Base-by-base conservation (phyloP, 2,329 filamentous ascomycete species). In the Chalaropsis thielavioides region DNA sequence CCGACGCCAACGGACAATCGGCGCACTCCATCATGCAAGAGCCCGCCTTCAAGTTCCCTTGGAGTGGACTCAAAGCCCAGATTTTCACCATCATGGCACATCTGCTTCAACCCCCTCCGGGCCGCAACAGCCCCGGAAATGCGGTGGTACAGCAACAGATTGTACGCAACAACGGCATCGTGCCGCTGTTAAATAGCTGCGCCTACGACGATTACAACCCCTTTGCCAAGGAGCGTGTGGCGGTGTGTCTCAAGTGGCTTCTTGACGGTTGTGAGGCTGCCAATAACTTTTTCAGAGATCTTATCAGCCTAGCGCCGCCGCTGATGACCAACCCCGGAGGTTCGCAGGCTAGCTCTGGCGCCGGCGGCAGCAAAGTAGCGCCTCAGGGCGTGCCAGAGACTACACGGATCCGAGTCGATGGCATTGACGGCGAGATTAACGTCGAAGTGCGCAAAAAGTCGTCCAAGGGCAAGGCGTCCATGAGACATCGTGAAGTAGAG, bases 171-270 rank as follows among this genome's bases (percentile, higher is more conserved):
- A 89, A 90, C 69, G 92, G 92, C 51, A 88, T 97, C 54, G 89
- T 95, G 69, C 86, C 89, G 0, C 81, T 97, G 22, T 82, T 96
- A 17, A 91, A 91, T 71, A 96, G 91, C 75, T 96, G 91, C 70
- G 83, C 86, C 40, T 94, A 94, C 72, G 92, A 97, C 72, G 90
- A 92, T 70, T 85, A 95, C 75, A 96, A 96, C 72, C 90, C 91
- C 0, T 96, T 92, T 72, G 92, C 95, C 68, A 90, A 92, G 71
- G 92, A 97, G 74, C 89, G 92, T 69, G 89, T 90, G 2, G 90
- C 92, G 61, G 86, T 95, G 72, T 92, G 89, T 69, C 80, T 95
- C n/a, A 92, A 92, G 72, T 95, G 85, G 81, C 78, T 89, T 5
- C 82, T 89, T 75, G 87, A 89, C 69, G 87, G 87, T 13, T 90